Percentiles rank a stretch among this genome's conserved stretches.
phyloP scores from a whole-genome alignment of 2,329 filamentous ascomycete species.

The Fusarium setosum region DNA sequence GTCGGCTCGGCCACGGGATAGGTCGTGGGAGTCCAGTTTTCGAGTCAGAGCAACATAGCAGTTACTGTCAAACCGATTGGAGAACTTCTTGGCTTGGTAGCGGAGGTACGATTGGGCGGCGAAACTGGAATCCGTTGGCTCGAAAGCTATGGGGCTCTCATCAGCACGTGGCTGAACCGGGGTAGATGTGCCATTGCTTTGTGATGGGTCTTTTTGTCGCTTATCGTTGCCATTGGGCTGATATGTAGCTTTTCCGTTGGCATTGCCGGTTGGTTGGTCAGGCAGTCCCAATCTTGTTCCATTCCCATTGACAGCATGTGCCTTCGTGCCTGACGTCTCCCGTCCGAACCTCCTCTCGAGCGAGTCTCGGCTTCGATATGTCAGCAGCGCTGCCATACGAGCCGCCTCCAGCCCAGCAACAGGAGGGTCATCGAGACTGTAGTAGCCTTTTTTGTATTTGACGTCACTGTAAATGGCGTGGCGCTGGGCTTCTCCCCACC shows the following conservation, averaged over 20 bases:
- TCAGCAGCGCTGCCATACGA: slow-evolving; percentile 8
- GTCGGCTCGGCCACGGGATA: neutral
- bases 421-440: slow-evolving; percentile 9
- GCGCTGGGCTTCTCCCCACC: slow-evolving; percentile 6
- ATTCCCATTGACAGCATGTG: too few relatives aligned
- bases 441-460: slow-evolving; percentile 3
- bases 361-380: slow-evolving; percentile 5
- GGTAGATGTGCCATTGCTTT: too few relatives aligned
- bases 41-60: slow-evolving; percentile 5
- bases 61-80: slow-evolving; percentile 13
- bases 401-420: slow-evolving; percentile 1
- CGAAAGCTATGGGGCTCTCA: too few relatives aligned
- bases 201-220: too few relatives aligned
- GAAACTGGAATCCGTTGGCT: too few relatives aligned
- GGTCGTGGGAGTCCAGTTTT: slow-evolving; percentile 13
- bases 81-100: slow-evolving; percentile 12
- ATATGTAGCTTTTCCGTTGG: too few relatives aligned
- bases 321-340: neutral
- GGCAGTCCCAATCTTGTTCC: too few relatives aligned
- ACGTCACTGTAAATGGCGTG: slow-evolving; percentile 7
- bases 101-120: slow-evolving; percentile 11
- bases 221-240: too few relatives aligned
- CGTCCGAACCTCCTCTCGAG: slow-evolving; percentile 12
- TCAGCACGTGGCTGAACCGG: too few relatives aligned
- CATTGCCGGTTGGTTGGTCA: too few relatives aligned